These are phyloP conservation scores for Trichophyton verrucosum DNA, from an alignment of 2,329 filamentous ascomycete genomes.

Conservation along the genomic window DNA sequence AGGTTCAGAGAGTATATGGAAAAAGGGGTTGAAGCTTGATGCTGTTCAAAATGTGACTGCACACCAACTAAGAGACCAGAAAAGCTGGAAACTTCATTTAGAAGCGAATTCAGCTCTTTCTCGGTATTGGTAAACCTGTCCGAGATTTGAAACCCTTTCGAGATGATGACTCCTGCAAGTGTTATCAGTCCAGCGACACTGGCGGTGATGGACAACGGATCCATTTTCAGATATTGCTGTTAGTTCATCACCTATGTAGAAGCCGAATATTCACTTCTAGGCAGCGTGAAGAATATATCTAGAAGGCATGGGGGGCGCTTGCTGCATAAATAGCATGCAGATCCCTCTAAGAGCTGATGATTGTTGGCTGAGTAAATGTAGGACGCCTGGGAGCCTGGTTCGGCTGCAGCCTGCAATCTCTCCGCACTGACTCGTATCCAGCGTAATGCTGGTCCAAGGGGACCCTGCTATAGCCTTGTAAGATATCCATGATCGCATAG, in stretches of 20 bases:
- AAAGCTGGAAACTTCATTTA: neutral
- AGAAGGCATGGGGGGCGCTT: too few species aligned
- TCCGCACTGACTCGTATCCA: too few species aligned
- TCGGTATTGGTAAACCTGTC: neutral
- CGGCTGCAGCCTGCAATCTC: too few species aligned
- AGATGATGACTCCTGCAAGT: neutral
- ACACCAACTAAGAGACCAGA: neutral
- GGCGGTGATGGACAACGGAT: neutral
- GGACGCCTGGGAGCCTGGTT: too few species aligned
- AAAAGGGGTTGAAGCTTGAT: neutral
- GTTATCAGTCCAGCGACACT: conserved; percentile 1
- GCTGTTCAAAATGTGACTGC: neutral
- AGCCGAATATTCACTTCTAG: too few species aligned
- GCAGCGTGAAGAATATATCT: too few species aligned
- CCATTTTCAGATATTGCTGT: neutral
- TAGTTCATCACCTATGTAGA: neutral
- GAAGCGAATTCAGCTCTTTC: neutral
- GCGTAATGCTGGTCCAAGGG: too few species aligned
- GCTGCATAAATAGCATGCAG: too few species aligned
- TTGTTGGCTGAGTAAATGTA: too few species aligned
- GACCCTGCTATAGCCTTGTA: too few species aligned
- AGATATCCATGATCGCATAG: too few species aligned
- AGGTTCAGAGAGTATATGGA: neutral
- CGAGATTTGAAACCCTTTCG: neutral
- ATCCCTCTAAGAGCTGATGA: too few species aligned